phyloP scores from a whole-genome alignment of 805 yeast genomes.

The Saturnispora serradocipensis region DNA sequence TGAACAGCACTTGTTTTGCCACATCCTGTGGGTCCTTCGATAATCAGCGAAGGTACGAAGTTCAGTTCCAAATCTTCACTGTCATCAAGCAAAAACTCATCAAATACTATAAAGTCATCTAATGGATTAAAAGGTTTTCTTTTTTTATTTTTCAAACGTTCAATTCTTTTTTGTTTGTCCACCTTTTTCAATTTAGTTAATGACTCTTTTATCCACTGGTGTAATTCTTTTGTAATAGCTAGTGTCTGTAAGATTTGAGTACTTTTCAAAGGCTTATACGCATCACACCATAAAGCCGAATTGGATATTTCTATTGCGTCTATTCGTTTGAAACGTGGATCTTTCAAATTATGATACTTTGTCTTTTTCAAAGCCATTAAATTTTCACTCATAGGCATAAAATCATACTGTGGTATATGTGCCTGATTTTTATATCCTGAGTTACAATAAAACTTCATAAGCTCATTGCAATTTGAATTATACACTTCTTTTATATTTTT shows the following conservation, averaged over 20 bases:
- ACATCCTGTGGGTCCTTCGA: conserved; percentile 63
- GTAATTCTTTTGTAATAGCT: conserved; percentile 20
- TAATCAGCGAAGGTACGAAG: conserved; percentile 54
- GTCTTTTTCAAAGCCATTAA: not conserved
- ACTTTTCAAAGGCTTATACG: conserved; percentile 33
- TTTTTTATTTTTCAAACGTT: conserved; percentile 16
- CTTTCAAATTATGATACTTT: conserved; percentile 10
- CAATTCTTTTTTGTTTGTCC: conserved; percentile 21
- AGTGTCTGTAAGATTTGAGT: conserved; percentile 29
- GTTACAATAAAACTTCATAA: conserved; percentile 6
- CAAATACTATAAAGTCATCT: conserved; percentile 33
- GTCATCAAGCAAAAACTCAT: conserved; percentile 19
- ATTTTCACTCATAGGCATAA: not conserved
- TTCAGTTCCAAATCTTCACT: conserved; percentile 28
- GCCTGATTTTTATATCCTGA: not conserved
- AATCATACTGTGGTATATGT: not conserved
- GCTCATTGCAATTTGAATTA: not conserved
- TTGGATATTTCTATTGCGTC: not conserved
- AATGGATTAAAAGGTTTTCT: conserved; percentile 12
- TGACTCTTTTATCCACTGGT: conserved; percentile 34
- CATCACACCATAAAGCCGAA: conserved; percentile 32
- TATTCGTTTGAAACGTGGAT: conserved; percentile 11
- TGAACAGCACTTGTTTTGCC: conserved; percentile 75
- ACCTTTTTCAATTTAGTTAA: conserved; percentile 27
- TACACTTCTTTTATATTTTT: not conserved